These are phyloP conservation scores for Monocercomonoides exilis DNA, from an alignment of 78 protist genomes.

Conservation along the genomic window DNA sequence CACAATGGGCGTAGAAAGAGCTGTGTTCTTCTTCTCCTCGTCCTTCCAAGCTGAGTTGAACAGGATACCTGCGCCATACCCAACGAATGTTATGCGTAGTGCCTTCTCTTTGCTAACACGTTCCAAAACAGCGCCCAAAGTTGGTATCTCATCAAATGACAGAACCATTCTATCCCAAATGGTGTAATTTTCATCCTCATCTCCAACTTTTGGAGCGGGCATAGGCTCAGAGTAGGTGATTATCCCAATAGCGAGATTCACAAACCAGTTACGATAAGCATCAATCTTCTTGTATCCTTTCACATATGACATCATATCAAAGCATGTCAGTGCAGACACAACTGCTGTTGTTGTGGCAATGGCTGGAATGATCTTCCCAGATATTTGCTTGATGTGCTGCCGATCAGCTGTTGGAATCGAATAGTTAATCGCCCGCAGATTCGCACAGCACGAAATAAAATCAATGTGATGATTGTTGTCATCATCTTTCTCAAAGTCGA, in stretches of 20 bases:
- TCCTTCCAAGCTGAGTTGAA: too few relatives aligned
- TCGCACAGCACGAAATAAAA: constrained; percentile 41
- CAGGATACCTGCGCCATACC: too few relatives aligned
- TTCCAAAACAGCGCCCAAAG: too few relatives aligned
- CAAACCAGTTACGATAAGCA: constrained; percentile 69
- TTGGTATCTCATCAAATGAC: too few relatives aligned
- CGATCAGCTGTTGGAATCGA: constrained; percentile 12
- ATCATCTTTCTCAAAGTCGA: constrained; percentile 61
- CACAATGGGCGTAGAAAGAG: too few relatives aligned
- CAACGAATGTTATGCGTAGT: too few relatives aligned
- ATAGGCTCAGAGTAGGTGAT: constrained; percentile 80
- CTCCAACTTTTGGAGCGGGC: constrained; percentile 42
- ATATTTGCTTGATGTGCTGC: constrained; percentile 25
- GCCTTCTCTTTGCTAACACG: too few relatives aligned
- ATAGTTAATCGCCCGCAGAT: constrained; percentile 45
- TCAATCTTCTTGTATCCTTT: constrained; percentile 30
- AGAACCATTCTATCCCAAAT: background rate
- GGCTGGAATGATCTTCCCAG: constrained; percentile 94
- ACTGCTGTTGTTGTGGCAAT: constrained; percentile 98
- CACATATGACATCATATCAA: constrained; percentile 67
- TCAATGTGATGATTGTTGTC: constrained; percentile 46
- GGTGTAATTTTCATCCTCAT: background rate
- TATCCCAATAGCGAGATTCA: constrained; percentile 92
- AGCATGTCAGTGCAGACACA: constrained; percentile 81
- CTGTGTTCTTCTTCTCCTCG: too few relatives aligned